Base-by-base conservation (phyloP, 768 basidiomycete species). In the Agrocybe praecox region DNA sequence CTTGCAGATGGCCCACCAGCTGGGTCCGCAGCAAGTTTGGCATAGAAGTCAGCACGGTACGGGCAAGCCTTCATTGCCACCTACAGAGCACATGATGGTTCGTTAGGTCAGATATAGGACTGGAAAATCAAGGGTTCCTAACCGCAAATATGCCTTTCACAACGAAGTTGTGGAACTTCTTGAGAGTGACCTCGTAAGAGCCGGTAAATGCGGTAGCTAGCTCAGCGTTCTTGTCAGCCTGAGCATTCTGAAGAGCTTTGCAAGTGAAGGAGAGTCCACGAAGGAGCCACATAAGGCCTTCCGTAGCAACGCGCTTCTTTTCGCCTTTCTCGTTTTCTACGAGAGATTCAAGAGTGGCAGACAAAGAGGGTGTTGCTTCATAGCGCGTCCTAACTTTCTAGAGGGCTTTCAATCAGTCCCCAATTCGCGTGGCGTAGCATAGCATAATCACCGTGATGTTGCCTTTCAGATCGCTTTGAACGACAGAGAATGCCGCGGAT, bases 311-410 rank as follows among this genome's bases (percentile, higher is more conserved):
- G 15, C 85, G 82, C 73, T 94, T 94, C 82, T 95, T 93, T 74
- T 94, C 90, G 21, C 74, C 74, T 72, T 91, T 88, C 74, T 98
- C 97, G 65, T 89, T 89, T 66, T 81, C 80, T 5, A 94, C 87
- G 23, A 99, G 85, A 47, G 80, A 74, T 74, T 99, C 92, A 23
- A 99, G 83, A 1, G 97, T 98, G 24, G 73, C 71, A 6, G 90
- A 94, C 58, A 83, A 62, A 1, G 72, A 71, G 1, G 91, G 87
- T 5, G 80, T 74, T 0, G 89, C 84, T 22, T 87, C 78, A 70
- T 91, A 92, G 44, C 94, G 86, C 15, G 86, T 79, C 52, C 87
- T 84, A 56, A 97, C 87, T 96, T 99, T 99, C 96, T 97, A 67
- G 44, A 26, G 23, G 9, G 26, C 5, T 29, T 9, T 29, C 5